These are phyloP conservation scores for Discostella stelligeroides DNA, from an alignment of 108 stramenopile genomes.

Conservation along the genomic window DNA sequence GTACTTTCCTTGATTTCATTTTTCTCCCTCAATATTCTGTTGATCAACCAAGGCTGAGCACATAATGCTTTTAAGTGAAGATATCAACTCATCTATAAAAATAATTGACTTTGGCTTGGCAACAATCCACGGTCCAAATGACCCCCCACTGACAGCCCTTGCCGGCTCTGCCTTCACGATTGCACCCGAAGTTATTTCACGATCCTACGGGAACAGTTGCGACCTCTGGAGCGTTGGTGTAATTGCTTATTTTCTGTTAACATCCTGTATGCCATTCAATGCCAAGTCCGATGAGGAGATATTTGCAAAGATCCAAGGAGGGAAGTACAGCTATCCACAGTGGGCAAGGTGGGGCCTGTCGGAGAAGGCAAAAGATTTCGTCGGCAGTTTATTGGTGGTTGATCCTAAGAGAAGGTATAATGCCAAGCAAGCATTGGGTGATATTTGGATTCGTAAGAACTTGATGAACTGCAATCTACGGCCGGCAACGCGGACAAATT, in stretches of 20 bases:
- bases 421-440: conserved; percentile 50
- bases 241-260: conserved; percentile 55
- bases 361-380: conserved; percentile 58
- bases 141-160: conserved; percentile 21
- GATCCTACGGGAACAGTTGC: conserved; percentile 21
- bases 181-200: conserved; percentile 45
- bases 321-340: conserved; percentile 25
- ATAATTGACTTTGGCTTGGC: conserved; percentile 80
- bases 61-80: conserved; percentile 70
- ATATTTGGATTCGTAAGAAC: conserved; percentile 27
- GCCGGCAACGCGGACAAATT: no score
- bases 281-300: conserved; percentile 30
- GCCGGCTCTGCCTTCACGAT: conserved; percentile 51
- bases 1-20: not conserved
- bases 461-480: not conserved
- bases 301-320: conserved; percentile 35
- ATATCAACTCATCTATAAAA: conserved; percentile 55
- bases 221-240: conserved; percentile 54
- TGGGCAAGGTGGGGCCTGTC: conserved; percentile 26
- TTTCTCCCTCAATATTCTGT: not conserved
- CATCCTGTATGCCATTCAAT: conserved; percentile 51
- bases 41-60: conserved; percentile 74
- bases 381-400: conserved; percentile 48
- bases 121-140: conserved; percentile 11
- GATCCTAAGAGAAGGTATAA: conserved; percentile 67